These are phyloP conservation scores for Umbelopsis vinacea DNA, from an alignment of 192 early-diverging fungal species.

Conservation along the genomic window DNA sequence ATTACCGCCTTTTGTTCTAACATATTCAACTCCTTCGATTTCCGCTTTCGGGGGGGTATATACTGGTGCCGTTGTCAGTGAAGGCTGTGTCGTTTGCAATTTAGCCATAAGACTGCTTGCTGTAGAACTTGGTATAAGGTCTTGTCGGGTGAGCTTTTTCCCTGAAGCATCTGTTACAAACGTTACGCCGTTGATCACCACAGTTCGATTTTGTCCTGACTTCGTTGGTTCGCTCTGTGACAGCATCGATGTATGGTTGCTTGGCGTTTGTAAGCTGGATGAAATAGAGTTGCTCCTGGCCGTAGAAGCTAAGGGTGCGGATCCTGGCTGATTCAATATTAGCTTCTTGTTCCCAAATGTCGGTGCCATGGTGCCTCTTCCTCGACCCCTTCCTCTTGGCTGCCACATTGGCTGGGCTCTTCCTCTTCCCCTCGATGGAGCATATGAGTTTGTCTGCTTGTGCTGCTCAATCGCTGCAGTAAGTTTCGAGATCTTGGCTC, in stretches of 20 bases:
- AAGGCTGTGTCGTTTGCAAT: neutral
- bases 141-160: conserved; percentile 40
- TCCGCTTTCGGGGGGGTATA: conserved; percentile 38
- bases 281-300: neutral
- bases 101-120: neutral
- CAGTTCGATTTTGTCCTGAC: conserved; percentile 3
- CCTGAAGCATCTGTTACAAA: conserved; percentile 42
- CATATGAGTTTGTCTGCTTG: neutral
- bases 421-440: neutral
- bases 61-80: neutral
- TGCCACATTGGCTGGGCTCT: neutral
- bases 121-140: neutral
- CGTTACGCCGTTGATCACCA: conserved; percentile 41
- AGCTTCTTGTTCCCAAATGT: conserved; percentile 13
- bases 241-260: neutral
- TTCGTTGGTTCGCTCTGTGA: neutral
- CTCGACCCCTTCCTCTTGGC: neutral
- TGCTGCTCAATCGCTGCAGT: conserved; percentile 10
- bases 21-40: conserved; percentile 40
- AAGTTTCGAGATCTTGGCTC: conserved; percentile 14
- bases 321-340: conserved; percentile 4
- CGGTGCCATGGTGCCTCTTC: neutral
- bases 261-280: neutral
- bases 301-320: neutral
- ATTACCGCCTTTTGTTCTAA: conserved; percentile 44